These are phyloP conservation scores for Ceratocystis colombiana DNA, from an alignment of 2,329 filamentous ascomycete genomes.

Conservation along the genomic window DNA sequence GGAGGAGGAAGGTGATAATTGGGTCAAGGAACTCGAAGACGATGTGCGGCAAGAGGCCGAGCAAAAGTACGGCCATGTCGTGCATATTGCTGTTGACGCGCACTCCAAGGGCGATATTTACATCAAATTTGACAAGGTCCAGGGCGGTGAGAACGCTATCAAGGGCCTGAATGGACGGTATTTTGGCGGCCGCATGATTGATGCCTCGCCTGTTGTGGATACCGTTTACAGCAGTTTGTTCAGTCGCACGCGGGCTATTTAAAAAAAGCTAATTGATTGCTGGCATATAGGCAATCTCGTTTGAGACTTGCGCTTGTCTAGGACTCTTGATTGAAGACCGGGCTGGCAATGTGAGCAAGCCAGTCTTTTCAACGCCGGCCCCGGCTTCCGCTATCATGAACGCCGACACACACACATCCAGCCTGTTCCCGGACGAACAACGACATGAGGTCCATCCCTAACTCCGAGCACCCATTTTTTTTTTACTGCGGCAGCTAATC, in stretches of 20 bases:
- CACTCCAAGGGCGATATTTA: conserved; percentile 95
- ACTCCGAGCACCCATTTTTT: too few relatives aligned
- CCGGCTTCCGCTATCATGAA: background rate
- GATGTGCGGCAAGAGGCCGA: conserved; percentile 90
- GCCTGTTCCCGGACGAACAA: background rate
- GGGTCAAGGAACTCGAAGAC: conserved; percentile 88
- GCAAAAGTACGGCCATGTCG: conserved; percentile 90
- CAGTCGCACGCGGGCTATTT: conserved; percentile 74
- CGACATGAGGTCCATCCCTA: background rate
- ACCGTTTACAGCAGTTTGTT: conserved; percentile 97
- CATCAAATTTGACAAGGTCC: conserved; percentile 92
- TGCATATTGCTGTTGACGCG: conserved; percentile 90
- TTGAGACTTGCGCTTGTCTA: conserved; percentile 17
- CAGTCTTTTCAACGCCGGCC: background rate
- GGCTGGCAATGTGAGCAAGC: background rate
- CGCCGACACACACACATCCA: background rate
- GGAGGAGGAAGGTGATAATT: conserved; percentile 79
- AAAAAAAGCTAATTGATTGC: conserved; percentile 33
- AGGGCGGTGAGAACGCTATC: conserved; percentile 93
- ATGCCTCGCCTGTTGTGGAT: conserved; percentile 90
- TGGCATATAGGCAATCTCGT: conserved; percentile 17
- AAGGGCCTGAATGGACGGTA: conserved; percentile 94
- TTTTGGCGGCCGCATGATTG: conserved; percentile 88
- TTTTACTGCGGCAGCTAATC: background rate
- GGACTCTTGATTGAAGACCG: conserved; percentile 9